Evolutionary conservation across 2,329 filamentous ascomycete species (phyloP).

Genomic region (Hymenoscyphus occultus): DNA sequence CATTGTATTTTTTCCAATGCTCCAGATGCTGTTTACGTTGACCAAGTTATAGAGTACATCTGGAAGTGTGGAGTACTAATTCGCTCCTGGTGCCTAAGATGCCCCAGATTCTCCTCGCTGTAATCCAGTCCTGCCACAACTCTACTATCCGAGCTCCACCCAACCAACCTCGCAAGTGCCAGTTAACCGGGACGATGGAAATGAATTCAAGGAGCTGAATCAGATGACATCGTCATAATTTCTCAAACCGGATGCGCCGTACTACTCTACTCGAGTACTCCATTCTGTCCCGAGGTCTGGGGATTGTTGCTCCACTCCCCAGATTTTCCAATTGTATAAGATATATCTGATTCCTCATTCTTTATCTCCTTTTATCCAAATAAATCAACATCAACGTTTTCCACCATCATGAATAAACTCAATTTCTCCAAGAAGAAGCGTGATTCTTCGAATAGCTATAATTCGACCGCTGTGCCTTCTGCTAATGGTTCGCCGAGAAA

Average conservation of each 20-base stretch:
- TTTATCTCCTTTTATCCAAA: background rate
- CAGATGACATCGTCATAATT: background rate
- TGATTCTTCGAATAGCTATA: constrained; percentile 12
- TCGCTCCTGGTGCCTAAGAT: background rate
- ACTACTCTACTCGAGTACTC: background rate
- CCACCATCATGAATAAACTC: constrained; percentile 13
- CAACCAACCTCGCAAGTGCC: background rate
- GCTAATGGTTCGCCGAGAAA: constrained; percentile 4
- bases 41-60: background rate
- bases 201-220: background rate
- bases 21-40: background rate
- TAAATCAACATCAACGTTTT: background rate
- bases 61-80: background rate
- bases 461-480: constrained; percentile 12
- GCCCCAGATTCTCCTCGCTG: background rate
- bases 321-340: background rate
- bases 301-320: background rate
- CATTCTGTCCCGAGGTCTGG: background rate
- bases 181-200: background rate
- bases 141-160: background rate
- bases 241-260: background rate
- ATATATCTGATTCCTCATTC: background rate
- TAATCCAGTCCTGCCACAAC: background rate
- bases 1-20: constrained; percentile 1
- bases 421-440: constrained; percentile 15